Evolutionary conservation across 257 asterid species (phyloP).

Genomic region (Solanum acaule): DNA sequence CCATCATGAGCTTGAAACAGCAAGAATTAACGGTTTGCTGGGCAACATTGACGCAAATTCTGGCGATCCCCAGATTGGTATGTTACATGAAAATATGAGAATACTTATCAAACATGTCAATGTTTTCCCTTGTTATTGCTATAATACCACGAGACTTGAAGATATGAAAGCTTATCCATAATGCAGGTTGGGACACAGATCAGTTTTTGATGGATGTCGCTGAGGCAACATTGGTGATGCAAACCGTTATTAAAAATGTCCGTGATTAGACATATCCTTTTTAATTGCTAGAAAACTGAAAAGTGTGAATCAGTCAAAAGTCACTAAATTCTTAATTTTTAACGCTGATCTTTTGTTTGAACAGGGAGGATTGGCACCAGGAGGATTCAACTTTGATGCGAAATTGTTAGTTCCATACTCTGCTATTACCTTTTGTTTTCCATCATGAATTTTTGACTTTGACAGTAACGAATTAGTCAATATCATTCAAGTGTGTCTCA

Average conservation of each 20-base stretch:
- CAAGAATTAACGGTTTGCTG: constrained; percentile 86
- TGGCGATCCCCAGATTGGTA: constrained; percentile 96
- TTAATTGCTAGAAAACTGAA: not conserved
- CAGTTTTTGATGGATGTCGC: constrained; percentile 91
- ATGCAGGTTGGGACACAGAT: constrained; percentile 98
- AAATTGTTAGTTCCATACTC: constrained; percentile 48
- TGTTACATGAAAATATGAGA: not conserved
- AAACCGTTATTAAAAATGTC: constrained; percentile 74
- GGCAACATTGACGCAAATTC: constrained; percentile 93
- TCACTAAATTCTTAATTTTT: not conserved
- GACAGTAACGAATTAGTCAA: not conserved
- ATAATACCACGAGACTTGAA: not conserved
- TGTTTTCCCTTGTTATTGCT: not conserved
- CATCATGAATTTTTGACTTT: not conserved
- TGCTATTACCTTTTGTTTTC: not conserved
- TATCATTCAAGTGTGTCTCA: not conserved
- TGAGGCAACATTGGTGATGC: constrained; percentile 93
- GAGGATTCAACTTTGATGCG: constrained; percentile 98
- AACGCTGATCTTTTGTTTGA: not conserved
- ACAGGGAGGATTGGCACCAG: constrained; percentile 96
- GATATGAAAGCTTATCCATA: not conserved
- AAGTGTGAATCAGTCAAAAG: not conserved
- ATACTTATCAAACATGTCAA: not conserved
- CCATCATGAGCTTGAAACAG: constrained; percentile 93
- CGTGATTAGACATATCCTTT: not conserved